A percentile compares a stretch with the other conserved stretches of the same genome.
These are phyloP conservation scores for Osmanthus fragrans DNA, from an alignment of 257 asterid species.

Conservation along the genomic window DNA sequence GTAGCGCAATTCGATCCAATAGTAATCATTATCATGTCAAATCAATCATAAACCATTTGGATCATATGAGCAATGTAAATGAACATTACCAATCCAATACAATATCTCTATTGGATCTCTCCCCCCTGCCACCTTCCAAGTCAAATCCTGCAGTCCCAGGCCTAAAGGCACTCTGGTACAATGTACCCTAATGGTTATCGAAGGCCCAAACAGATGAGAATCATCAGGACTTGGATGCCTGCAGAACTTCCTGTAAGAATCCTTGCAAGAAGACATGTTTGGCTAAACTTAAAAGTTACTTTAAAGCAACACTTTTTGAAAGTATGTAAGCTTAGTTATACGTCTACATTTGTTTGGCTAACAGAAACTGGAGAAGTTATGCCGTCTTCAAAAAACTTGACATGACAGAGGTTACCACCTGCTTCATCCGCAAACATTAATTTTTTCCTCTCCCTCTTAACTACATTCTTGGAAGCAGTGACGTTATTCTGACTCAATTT, in stretches of 20 bases:
- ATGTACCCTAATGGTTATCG: not conserved
- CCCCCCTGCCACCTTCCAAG: not conserved
- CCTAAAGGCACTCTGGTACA: not conserved
- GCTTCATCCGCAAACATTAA: slow-evolving; percentile 88
- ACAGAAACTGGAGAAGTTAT: slow-evolving; percentile 31
- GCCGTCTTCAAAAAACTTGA: slow-evolving; percentile 52
- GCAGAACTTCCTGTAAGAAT: not conserved
- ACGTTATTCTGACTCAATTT: slow-evolving; percentile 51
- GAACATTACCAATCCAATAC: not conserved
- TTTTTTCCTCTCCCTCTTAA: slow-evolving; percentile 51
- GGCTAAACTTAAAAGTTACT: not conserved
- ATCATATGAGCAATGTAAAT: too few species aligned
- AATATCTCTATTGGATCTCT: not conserved
- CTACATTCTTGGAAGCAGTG: slow-evolving; percentile 30
- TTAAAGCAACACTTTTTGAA: not conserved
- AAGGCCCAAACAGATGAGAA: not conserved
- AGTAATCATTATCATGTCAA: not conserved
- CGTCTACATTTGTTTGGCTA: slow-evolving; percentile 11
- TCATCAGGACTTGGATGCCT: not conserved
- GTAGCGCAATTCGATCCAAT: not conserved
- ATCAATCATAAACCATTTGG: not conserved
- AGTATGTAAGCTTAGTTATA: not conserved
- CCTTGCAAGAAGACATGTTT: not conserved
- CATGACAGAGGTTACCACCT: slow-evolving; percentile 76
- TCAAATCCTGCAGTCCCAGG: not conserved